phyloP scores from a whole-genome alignment of 371 early-diverging fungal species.

The Apophysomyces variabilis region DNA sequence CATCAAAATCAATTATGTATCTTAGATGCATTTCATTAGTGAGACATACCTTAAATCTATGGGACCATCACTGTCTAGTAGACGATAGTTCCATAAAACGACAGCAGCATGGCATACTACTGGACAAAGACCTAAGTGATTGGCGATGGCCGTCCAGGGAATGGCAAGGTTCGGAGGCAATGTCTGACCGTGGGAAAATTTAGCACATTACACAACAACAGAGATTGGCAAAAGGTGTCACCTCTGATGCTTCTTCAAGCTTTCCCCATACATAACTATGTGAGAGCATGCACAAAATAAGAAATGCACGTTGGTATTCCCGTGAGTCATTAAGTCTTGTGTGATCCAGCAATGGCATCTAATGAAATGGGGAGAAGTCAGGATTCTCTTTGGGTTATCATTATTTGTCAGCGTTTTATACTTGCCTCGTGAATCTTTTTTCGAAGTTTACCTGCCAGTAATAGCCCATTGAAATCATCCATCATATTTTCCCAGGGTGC shows the following conservation, averaged over 20 bases:
- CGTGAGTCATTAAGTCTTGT: conserved; percentile 57
- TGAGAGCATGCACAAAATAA: conserved; percentile 85
- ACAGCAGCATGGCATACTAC: conserved; percentile 88
- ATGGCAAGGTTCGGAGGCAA: conserved; percentile 83
- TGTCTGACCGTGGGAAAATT: conserved; percentile 55
- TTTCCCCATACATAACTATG: conserved; percentile 95
- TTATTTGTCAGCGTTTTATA: background rate
- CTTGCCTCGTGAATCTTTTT: conserved; percentile 72
- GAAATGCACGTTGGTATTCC: conserved; percentile 86
- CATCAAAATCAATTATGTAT: background rate
- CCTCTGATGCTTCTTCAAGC: conserved; percentile 76
- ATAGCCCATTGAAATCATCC: conserved; percentile 75
- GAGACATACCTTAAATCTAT: conserved; percentile 65
- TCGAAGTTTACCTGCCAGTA: conserved; percentile 82
- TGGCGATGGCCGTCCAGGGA: conserved; percentile 85
- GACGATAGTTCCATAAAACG: conserved; percentile 89
- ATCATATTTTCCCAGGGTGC: conserved; percentile 90
- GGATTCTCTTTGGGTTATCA: conserved; percentile 5
- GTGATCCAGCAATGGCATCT: conserved; percentile 82
- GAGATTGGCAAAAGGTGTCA: conserved; percentile 29
- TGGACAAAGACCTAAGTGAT: conserved; percentile 84
- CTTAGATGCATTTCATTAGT: too few species aligned
- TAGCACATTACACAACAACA: conserved; percentile 14
- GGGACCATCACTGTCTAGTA: conserved; percentile 77
- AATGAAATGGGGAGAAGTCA: conserved; percentile 2